Base-by-base conservation (phyloP, 1,139 yeast genomes). In the Hansenula lynferdii region DNA sequence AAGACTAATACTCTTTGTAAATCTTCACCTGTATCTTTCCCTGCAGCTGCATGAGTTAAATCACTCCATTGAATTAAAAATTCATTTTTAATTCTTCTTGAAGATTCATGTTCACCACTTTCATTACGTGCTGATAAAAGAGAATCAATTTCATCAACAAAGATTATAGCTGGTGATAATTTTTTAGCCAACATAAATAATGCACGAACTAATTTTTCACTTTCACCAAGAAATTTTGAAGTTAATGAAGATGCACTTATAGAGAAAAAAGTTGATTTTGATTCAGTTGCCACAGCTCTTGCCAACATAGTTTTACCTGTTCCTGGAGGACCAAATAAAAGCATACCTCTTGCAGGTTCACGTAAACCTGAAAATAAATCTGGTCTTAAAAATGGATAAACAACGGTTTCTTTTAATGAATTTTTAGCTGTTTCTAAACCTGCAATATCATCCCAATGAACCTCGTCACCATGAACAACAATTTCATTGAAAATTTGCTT, bases 221-320 rank as follows among this genome's bases (percentile, higher is more conserved):
- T 82, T 58, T 92, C 98, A 40, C 98, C 98, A 40, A 92, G 69
- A 55, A 80, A 85, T 59, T 92, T 92, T 14, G 97, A 87, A 0
- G 97, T 90, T 48, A 92, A 70, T 9, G 96, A 85, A 1, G 97
- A 86, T 3, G 97, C 94, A 49, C 94, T 83, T 27, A 92, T 90
- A 29, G 95, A 80, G 60, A 92, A 92, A 60, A 92, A 92, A 0
- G 97, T 92, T 2, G 96, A 87, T 47, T 85, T 84, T 12, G 96
- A 86, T 62, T 92, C 97, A 0, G 97, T 90, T 0, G 98, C 98
- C 8, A 92, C 97, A 0, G 98, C 97, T 48, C 97, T 70, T 0
- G 97, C 97, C 51, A 92, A 70, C 97, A 92, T 92, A 0, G 98
- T 92, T 53, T 92, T 92, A 46, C 98, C 98, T 0, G 98, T 92